Evolutionary conservation across 805 yeast genomes (phyloP).

Genomic region (Scheffersomyces ergatensis): DNA sequence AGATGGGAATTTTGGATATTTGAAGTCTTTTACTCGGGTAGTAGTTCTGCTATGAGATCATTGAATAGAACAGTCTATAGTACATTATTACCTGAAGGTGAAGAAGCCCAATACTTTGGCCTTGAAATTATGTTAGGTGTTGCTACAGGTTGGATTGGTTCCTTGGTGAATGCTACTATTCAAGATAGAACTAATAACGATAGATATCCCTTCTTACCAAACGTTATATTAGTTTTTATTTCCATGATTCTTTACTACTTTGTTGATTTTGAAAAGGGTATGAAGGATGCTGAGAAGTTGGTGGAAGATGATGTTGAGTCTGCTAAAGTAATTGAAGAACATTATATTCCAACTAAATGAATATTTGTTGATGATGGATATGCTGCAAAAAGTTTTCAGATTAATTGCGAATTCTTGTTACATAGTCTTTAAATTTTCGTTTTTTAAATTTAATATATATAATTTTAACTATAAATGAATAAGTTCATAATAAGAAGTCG

Average conservation of each 20-base stretch:
- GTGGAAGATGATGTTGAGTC: neutral
- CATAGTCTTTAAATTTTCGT: too few species aligned
- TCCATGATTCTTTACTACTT: constrained; percentile 20
- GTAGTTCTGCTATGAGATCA: constrained; percentile 34
- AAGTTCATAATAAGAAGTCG: too few species aligned
- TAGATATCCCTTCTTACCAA: constrained; percentile 36
- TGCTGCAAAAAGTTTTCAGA: too few species aligned
- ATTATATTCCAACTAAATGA: neutral
- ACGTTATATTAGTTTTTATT: constrained; percentile 24
- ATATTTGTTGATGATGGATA: too few species aligned
- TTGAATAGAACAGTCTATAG: constrained; percentile 36
- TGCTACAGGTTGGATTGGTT: constrained; percentile 41
- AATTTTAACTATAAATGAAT: too few species aligned
- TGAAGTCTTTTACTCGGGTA: constrained; percentile 32
- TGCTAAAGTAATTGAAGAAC: neutral
- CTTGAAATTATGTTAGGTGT: constrained; percentile 39
- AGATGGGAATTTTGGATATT: constrained; percentile 44
- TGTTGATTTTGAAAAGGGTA: constrained; percentile 32
- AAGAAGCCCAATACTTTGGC: constrained; percentile 44
- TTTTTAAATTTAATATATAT: too few species aligned
- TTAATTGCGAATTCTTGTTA: too few species aligned
- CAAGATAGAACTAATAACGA: constrained; percentile 38
- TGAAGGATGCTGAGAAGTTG: constrained; percentile 18
- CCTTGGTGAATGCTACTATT: constrained; percentile 34
- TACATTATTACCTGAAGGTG: constrained; percentile 36